Conservation (phyloP, 83 land plant genomes). For the Picea engelmannii region DNA sequence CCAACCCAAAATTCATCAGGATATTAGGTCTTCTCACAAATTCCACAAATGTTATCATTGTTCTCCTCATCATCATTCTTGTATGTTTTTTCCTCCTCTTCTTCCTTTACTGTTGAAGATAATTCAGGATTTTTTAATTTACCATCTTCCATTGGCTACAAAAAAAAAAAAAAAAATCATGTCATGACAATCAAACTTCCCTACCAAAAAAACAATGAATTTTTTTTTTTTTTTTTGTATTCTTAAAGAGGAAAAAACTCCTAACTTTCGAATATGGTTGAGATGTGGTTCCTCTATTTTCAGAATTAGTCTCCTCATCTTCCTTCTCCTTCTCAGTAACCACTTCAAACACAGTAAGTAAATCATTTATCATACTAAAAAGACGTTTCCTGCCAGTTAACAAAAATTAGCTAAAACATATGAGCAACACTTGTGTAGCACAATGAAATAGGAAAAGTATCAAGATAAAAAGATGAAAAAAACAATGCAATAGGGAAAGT, state of each 20-base stretch:
- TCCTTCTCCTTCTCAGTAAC: conserved; percentile 75
- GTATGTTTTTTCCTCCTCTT: conserved; percentile 49
- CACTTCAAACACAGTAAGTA: conserved; percentile 88
- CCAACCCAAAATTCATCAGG: too few species aligned
- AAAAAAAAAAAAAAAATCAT: not conserved
- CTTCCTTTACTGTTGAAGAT: not conserved
- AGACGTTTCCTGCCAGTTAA: too few species aligned
- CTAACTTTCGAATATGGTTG: conserved; percentile 44
- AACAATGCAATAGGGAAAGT: too few species aligned
- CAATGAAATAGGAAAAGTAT: too few species aligned
- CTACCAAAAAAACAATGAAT: not conserved
- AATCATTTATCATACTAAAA: conserved; percentile 89
- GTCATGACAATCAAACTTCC: not conserved
- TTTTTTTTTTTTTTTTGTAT: not conserved
- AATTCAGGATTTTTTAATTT: conserved; percentile 48
- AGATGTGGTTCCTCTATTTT: conserved; percentile 73
- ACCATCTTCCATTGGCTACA: conserved; percentile 62
- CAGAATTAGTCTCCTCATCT: conserved; percentile 65
- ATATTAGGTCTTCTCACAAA: too few species aligned
- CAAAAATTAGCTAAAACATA: too few species aligned
- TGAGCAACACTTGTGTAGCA: too few species aligned
- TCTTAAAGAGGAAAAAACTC: not conserved
- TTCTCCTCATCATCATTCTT: conserved; percentile 84
- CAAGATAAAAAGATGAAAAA: too few species aligned
- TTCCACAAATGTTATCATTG: too few species aligned